Percentiles rank a stretch among this genome's conserved stretches.
Conservation (phyloP, 2,329 filamentous ascomycete species). For the Fusarium transvaalense region DNA sequence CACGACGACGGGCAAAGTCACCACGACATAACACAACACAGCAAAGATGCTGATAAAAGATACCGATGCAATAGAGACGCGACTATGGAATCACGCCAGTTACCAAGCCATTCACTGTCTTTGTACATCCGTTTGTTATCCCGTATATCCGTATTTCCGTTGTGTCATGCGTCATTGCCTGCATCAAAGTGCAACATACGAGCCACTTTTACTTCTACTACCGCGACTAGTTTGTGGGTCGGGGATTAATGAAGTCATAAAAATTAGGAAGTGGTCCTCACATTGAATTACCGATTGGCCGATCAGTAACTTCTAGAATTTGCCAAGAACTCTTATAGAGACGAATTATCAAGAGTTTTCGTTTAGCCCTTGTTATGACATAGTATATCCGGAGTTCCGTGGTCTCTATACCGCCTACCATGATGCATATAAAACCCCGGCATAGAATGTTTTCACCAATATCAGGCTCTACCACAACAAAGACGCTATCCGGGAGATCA, state of each 20-base stretch:
- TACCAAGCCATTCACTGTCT: not conserved
- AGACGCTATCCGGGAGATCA: not conserved
- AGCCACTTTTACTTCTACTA: not conserved
- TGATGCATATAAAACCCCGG: not conserved
- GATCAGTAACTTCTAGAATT: not conserved
- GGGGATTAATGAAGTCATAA: not conserved
- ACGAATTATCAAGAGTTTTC: not conserved
- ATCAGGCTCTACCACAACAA: not conserved
- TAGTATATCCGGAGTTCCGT: constrained; percentile 4
- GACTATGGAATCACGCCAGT: not conserved
- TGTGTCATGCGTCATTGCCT: not conserved
- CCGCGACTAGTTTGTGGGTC: not conserved
- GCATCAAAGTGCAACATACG: not conserved
- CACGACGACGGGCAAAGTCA: too few relatives aligned
- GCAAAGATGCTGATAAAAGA: too few relatives aligned
- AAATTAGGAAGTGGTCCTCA: not conserved
- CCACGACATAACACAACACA: too few relatives aligned
- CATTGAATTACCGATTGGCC: not conserved
- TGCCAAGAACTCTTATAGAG: not conserved
- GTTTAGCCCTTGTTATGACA: too few relatives aligned
- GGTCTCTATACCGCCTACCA: not conserved
- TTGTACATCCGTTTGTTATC: not conserved
- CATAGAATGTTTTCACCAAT: not conserved
- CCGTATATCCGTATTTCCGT: not conserved
- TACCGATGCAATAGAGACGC: too few relatives aligned